Base-by-base conservation (phyloP, 2,329 filamentous ascomycete species). In the Hymenotorrendiella dingleyae region DNA sequence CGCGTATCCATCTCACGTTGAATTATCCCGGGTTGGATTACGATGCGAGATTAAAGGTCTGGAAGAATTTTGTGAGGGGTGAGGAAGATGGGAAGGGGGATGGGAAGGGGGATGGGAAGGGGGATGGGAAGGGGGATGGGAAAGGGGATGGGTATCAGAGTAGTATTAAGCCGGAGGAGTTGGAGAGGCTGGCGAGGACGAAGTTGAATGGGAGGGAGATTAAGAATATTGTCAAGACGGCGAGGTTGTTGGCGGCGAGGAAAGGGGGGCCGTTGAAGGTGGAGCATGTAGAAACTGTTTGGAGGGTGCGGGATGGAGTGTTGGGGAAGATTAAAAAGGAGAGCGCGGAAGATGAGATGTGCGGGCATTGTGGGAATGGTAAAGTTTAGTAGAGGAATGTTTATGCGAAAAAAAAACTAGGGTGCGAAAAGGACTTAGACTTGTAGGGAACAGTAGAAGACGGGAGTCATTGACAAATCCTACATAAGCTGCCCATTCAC, bases 151-250 rank as follows among this genome's bases (percentile, higher is more conserved):
- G 53, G 54, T 61, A 36, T 28, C 27, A 42, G 11, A 46, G 24
- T 23, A 21, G 32, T 5, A 29, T 51, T 17, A 23, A 23, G 8
- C 47, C 50, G 9, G 39, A 39, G 7, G 48, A 53, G 1, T 16
- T 55, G 12, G 44, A 47, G 32, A 22, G 28, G 11, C 36, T 55
- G 14, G 46, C 48, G 1, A 20, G 3, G 10, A 39, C 52, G 9
- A 48, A 55, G 28, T 35, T 62, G 36, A 62, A 63, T 46, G 61
- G 61, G 12, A 47, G 61, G 33, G 56, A 62, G 51, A 63, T 63
- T 30, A 62, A 62, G 53, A 61, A 58, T 48, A 54, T 55, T 5
- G 48, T 62, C 6, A 57, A 59, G 43, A 62, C 58, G 1, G 54
- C 54, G 7, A 46, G 50, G 16, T 56, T 59, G 38, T 42, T 63